Percentiles rank a stretch among this genome's conserved stretches.
Conservation (phyloP, 495 filamentous ascomycete species). For the Hyaloscypha variabilis region DNA sequence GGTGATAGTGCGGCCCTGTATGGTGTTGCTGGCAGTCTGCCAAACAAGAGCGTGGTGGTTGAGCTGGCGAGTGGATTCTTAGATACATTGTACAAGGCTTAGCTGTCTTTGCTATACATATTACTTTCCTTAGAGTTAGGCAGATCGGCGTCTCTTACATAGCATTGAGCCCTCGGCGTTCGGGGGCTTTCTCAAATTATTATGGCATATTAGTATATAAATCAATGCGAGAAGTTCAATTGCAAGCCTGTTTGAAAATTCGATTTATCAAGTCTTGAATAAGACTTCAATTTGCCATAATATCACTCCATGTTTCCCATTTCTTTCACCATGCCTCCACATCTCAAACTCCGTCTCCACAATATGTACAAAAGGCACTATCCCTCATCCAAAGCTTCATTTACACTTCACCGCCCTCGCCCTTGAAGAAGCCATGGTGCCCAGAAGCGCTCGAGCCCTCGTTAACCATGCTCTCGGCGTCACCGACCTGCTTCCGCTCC, state of each 20-base stretch:
- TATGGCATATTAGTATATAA: not conserved
- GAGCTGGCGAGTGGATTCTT: slow-evolving; percentile 90
- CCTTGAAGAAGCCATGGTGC: slow-evolving; percentile 31
- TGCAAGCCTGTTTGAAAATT: not conserved
- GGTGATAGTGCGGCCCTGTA: slow-evolving; percentile 89
- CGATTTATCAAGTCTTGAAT: not conserved
- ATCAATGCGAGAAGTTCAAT: not conserved
- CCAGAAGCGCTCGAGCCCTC: slow-evolving; percentile 31
- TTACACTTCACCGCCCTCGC: slow-evolving; percentile 33
- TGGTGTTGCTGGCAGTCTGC: slow-evolving; percentile 91
- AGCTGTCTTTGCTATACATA: not conserved
- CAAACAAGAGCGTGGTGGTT: slow-evolving; percentile 92
- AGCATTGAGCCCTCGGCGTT: slow-evolving; percentile 1
- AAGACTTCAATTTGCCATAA: not conserved
- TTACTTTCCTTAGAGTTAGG: not conserved
- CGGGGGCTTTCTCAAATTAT: not conserved
- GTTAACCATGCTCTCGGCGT: slow-evolving; percentile 71
- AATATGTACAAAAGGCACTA: slow-evolving; percentile 16
- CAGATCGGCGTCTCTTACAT: not conserved
- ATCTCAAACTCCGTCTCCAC: slow-evolving; percentile 12
- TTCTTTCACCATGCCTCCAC: not conserved
- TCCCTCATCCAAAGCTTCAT: not conserved
- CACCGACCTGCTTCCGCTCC: slow-evolving; percentile 85
- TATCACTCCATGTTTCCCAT: not conserved
- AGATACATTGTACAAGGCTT: slow-evolving; percentile 95